Evolutionary conservation across 352 stramenopile species (phyloP).

Genomic region (Globisporangium paddicum): DNA sequence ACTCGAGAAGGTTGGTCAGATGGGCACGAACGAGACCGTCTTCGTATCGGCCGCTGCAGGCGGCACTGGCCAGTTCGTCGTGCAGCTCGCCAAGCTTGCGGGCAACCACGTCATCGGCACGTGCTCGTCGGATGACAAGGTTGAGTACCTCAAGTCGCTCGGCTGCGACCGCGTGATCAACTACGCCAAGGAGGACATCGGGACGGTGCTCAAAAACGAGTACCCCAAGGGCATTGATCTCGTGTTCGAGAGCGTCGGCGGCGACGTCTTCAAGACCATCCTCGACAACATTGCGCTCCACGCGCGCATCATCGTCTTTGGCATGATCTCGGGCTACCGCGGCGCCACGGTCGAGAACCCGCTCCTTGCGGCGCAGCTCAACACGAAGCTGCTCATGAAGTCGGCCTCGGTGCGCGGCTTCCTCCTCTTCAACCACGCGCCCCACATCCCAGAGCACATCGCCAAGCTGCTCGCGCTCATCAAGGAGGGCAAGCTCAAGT

Average conservation of each 20-base stretch:
- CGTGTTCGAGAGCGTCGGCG: slow-evolving; percentile 63
- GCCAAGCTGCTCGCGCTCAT: slow-evolving; percentile 37
- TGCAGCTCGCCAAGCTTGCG: slow-evolving; percentile 83
- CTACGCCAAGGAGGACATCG: slow-evolving; percentile 76
- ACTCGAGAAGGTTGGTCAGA: slow-evolving; percentile 48
- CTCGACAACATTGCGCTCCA: slow-evolving; percentile 54
- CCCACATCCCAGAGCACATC: slow-evolving; percentile 33
- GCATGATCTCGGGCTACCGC: slow-evolving; percentile 43
- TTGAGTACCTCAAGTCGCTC: slow-evolving; percentile 66
- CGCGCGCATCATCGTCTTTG: slow-evolving; percentile 56
- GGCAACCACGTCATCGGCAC: slow-evolving; percentile 79
- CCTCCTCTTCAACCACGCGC: slow-evolving; percentile 23
- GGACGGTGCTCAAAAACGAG: slow-evolving; percentile 58
- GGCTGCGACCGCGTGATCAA: slow-evolving; percentile 81
- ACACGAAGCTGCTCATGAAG: slow-evolving; percentile 5
- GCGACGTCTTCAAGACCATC: slow-evolving; percentile 41
- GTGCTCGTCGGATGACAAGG: slow-evolving; percentile 81
- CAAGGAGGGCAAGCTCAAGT: slow-evolving; percentile 32
- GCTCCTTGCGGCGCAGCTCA: not conserved
- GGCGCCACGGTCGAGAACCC: not conserved
- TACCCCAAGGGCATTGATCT: slow-evolving; percentile 64
- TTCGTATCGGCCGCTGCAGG: slow-evolving; percentile 56
- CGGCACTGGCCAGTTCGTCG: slow-evolving; percentile 72
- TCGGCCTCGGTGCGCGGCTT: slow-evolving; percentile 31
- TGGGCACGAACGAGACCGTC: slow-evolving; percentile 55